A percentile compares a stretch with the other conserved stretches of the same genome.
These are phyloP conservation scores for Crithidia sp. DNA, from an alignment of 208 protist species.

Conservation along the genomic window DNA sequence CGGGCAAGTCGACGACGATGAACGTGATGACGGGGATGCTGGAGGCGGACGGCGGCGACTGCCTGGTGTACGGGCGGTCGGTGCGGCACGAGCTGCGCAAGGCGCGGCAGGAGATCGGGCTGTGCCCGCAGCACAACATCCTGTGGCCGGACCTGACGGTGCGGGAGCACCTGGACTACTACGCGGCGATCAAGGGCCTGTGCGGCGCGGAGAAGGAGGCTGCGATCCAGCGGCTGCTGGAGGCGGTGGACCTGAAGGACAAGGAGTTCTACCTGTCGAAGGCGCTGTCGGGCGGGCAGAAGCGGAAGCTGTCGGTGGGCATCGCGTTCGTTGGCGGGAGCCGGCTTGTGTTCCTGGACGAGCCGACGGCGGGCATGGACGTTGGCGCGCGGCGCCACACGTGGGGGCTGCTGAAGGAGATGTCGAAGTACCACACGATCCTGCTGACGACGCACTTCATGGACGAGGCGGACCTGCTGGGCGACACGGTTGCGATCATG, in stretches of 20 bases:
- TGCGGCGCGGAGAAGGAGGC: slow-evolving; percentile 27
- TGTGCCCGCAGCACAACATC: slow-evolving; percentile 95
- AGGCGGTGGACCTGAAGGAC: slow-evolving; percentile 55
- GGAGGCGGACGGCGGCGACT: slow-evolving; percentile 65
- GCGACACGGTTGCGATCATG: too few species aligned
- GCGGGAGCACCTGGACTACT: slow-evolving; percentile 92
- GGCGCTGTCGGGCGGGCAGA: slow-evolving; percentile 81
- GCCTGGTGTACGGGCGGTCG: slow-evolving; percentile 69
- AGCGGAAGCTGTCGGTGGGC: slow-evolving; percentile 85
- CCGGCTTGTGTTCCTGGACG: slow-evolving; percentile 86
- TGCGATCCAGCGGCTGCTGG: slow-evolving; percentile 40
- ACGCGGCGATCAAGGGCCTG: slow-evolving; percentile 87
- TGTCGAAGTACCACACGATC: too few species aligned
- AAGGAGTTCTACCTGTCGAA: slow-evolving; percentile 36
- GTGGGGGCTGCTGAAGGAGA: too few species aligned
- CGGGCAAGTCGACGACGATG: slow-evolving; percentile 82
- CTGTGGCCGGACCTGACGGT: slow-evolving; percentile 91
- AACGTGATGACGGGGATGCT: slow-evolving; percentile 88
- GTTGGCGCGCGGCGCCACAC: too few species aligned
- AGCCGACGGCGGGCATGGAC: slow-evolving; percentile 86
- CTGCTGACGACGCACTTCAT: too few species aligned
- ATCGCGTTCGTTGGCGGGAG: slow-evolving; percentile 84
- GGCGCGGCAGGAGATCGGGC: slow-evolving; percentile 80
- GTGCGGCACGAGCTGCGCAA: slow-evolving; percentile 49
- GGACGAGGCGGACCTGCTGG: too few species aligned